Evolutionary conservation across 2,329 filamentous ascomycete genomes (phyloP).

Genomic region (Diaporthe sp.): DNA sequence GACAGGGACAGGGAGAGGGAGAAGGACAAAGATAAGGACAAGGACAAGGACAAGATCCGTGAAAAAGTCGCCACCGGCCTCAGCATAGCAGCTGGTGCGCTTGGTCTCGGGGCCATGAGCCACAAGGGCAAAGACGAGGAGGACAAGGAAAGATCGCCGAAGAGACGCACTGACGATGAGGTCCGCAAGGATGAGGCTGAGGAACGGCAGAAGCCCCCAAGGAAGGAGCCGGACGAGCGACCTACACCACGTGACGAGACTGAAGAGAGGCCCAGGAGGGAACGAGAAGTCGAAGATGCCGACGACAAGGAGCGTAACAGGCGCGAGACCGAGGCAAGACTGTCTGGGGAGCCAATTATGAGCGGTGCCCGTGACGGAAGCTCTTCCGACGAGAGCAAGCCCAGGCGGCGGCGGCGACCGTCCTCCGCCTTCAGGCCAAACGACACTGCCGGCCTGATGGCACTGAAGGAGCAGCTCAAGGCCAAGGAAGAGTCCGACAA

Average conservation of each 20-base stretch:
- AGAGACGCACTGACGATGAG: conserved; percentile 48
- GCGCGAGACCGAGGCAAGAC: conserved; percentile 56
- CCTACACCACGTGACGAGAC: conserved; percentile 45
- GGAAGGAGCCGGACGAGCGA: conserved; percentile 45
- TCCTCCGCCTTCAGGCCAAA: conserved; percentile 66
- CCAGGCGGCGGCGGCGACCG: conserved; percentile 54
- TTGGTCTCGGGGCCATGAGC: conserved; percentile 58
- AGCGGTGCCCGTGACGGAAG: conserved; percentile 57
- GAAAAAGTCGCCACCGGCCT: conserved; percentile 65
- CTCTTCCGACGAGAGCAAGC: conserved; percentile 56
- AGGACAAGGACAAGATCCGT: conserved; percentile 58
- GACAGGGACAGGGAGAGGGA: conserved; percentile 56
- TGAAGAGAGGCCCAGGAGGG: conserved; percentile 41
- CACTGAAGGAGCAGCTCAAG: conserved; percentile 65
- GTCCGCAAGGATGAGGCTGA: conserved; percentile 38
- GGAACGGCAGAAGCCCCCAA: conserved; percentile 41
- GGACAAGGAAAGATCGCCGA: conserved; percentile 49
- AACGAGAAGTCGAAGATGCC: conserved; percentile 43
- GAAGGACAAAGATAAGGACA: conserved; percentile 55
- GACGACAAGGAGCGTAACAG: conserved; percentile 50
- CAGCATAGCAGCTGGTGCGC: conserved; percentile 63
- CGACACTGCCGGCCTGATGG: conserved; percentile 63
- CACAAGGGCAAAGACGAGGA: conserved; percentile 57
- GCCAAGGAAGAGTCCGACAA: conserved; percentile 55
- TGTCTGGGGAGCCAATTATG: conserved; percentile 52